These are phyloP conservation scores for Irpex lacteus DNA, from an alignment of 1,284 basidiomycete species.

Conservation along the genomic window DNA sequence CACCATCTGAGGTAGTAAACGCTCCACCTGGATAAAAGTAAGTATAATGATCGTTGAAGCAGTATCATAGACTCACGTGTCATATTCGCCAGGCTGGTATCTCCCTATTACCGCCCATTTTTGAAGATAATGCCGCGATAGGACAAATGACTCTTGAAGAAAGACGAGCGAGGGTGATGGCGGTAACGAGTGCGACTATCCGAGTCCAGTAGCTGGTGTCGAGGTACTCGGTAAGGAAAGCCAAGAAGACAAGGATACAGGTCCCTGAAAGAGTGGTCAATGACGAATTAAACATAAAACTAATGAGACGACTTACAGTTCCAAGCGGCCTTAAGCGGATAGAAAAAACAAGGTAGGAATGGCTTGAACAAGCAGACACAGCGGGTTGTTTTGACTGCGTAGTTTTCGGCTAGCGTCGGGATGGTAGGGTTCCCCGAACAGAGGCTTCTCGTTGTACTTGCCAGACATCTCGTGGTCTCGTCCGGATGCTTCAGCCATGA, in stretches of 20 bases:
- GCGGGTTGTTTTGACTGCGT: slow-evolving; percentile 36
- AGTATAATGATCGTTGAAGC: neutral
- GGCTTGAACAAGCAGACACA: slow-evolving; percentile 38
- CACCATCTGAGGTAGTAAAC: slow-evolving; percentile 45
- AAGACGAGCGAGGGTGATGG: slow-evolving; percentile 34
- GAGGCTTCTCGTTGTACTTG: neutral
- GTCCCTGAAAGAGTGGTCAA: slow-evolving; percentile 6
- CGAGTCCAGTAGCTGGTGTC: slow-evolving; percentile 33
- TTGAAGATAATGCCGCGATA: slow-evolving; percentile 37
- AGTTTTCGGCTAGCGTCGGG: neutral
- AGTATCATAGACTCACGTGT: slow-evolving; percentile 22
- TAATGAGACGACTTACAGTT: slow-evolving; percentile 34
- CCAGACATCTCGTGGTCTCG: slow-evolving; percentile 1
- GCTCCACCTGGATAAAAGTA: slow-evolving; percentile 17
- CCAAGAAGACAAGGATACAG: slow-evolving; percentile 12
- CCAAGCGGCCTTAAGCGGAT: slow-evolving; percentile 40
- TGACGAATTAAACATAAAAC: slow-evolving; percentile 23
- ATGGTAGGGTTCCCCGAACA: slow-evolving; percentile 1
- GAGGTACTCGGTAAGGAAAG: slow-evolving; percentile 23
- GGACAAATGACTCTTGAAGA: slow-evolving; percentile 34
- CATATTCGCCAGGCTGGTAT: slow-evolving; percentile 40
- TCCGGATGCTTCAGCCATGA: slow-evolving; percentile 8
- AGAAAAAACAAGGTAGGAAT: slow-evolving; percentile 41
- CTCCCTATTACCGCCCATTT: slow-evolving; percentile 44
- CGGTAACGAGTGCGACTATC: slow-evolving; percentile 30